Evolutionary conservation across 441 rosid species (phyloP).

Genomic region (Syzygium malaccense): DNA sequence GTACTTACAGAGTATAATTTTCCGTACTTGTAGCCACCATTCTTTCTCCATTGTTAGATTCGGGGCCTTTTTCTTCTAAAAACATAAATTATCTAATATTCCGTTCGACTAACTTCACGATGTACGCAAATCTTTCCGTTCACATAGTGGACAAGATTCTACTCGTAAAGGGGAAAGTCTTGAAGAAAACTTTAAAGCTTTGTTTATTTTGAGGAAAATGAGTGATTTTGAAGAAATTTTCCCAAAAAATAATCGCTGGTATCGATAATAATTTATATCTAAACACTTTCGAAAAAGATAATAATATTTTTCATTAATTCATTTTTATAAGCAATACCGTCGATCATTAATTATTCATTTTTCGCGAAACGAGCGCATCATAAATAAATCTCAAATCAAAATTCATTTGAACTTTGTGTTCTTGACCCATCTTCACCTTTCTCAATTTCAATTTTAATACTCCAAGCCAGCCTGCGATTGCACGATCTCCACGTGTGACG

Average conservation of each 20-base stretch:
- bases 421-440: background rate
- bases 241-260: fast-evolving
- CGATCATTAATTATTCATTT: fast-evolving
- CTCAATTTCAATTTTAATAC: background rate
- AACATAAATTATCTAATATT: background rate
- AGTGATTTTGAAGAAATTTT: background rate
- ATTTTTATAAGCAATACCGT: background rate
- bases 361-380: fast-evolving
- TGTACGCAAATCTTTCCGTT: background rate
- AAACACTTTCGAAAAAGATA: fast-evolving
- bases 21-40: background rate
- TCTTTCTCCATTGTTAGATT: background rate
- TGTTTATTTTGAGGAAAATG: background rate
- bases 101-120: background rate
- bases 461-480: background rate
- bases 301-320: background rate
- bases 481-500: background rate
- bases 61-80: background rate
- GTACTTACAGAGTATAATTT: background rate
- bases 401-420: background rate
- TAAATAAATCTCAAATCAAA: background rate
- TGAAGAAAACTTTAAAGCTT: background rate
- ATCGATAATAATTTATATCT: background rate
- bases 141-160: background rate
- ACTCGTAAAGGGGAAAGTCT: background rate